Percentiles rank a stretch among this genome's conserved stretches.
Conservation (phyloP, 2,329 filamentous ascomycete species). For the Parastagonospora avenae region DNA sequence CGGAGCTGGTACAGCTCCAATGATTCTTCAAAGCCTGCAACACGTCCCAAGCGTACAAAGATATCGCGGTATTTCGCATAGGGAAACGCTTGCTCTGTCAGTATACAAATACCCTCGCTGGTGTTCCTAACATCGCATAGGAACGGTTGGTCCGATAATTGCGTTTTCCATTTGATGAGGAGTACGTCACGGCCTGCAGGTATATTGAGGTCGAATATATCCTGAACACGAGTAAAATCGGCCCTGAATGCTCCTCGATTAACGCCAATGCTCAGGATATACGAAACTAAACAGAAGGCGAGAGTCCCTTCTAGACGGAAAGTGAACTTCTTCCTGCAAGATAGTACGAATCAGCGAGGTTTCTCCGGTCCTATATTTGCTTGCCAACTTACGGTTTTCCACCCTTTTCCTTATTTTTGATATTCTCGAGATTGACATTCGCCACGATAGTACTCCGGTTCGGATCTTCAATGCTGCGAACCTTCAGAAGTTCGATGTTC, state of each 20-base stretch:
- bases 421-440: conserved; percentile 23
- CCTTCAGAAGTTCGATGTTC: conserved; percentile 25
- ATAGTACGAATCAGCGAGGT: conserved; percentile 11
- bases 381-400: conserved; percentile 19
- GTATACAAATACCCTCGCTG: conserved; percentile 8
- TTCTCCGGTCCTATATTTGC: conserved; percentile 1
- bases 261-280: conserved; percentile 19
- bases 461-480: conserved; percentile 16
- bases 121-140: conserved; percentile 17
- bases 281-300: conserved; percentile 22
- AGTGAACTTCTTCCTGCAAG: conserved; percentile 24
- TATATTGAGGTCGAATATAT: conserved; percentile 26
- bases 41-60: conserved; percentile 19
- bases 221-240: conserved; percentile 16
- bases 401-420: conserved; percentile 26
- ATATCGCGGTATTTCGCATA: conserved; percentile 24
- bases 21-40: conserved; percentile 18
- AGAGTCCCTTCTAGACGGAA: conserved; percentile 19
- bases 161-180: conserved; percentile 18
- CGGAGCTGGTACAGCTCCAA: conserved; percentile 22
- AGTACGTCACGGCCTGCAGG: conserved; percentile 16
- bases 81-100: conserved; percentile 13
- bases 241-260: conserved; percentile 12
- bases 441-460: conserved; percentile 17
- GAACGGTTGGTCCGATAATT: conserved; percentile 19